Conservation (phyloP, 768 basidiomycete genomes). For the Trametes meyenii region DNA sequence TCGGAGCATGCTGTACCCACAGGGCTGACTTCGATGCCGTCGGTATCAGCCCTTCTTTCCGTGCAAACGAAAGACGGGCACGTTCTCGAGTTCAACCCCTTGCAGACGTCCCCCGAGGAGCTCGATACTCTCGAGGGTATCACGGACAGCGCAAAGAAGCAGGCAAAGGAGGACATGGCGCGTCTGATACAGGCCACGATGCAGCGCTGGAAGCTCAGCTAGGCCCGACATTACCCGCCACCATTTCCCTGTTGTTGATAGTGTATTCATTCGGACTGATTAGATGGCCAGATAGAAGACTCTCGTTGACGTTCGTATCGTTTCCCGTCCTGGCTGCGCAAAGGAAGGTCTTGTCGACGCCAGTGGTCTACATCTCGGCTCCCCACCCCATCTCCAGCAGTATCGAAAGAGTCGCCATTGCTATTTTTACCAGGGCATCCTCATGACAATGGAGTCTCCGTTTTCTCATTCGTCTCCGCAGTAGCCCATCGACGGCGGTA, state of each 20-base stretch:
- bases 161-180: slow-evolving; percentile 76
- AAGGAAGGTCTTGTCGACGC: no score
- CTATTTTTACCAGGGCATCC: no score
- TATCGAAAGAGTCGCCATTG: no score
- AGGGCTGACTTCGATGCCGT: slow-evolving; percentile 22
- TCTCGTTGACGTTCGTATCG: no score
- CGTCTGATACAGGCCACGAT: slow-evolving; percentile 71
- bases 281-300: no score
- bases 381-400: no score
- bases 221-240: not conserved
- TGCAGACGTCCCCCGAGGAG: slow-evolving; percentile 69
- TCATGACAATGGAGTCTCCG: no score
- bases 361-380: no score
- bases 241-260: not conserved
- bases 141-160: slow-evolving; percentile 80
- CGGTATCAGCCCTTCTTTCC: slow-evolving; percentile 62
- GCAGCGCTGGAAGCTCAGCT: slow-evolving; percentile 71
- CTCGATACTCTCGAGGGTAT: slow-evolving; percentile 80
- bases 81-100: slow-evolving; percentile 83
- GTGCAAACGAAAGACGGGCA: slow-evolving; percentile 84
- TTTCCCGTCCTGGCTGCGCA: no score
- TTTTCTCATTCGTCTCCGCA: no score
- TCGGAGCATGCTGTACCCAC: not conserved
- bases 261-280: not conserved
- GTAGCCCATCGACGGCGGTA: no score